Base-by-base conservation (phyloP, 2,329 filamentous ascomycete genomes). In the Onygenales sp. region DNA sequence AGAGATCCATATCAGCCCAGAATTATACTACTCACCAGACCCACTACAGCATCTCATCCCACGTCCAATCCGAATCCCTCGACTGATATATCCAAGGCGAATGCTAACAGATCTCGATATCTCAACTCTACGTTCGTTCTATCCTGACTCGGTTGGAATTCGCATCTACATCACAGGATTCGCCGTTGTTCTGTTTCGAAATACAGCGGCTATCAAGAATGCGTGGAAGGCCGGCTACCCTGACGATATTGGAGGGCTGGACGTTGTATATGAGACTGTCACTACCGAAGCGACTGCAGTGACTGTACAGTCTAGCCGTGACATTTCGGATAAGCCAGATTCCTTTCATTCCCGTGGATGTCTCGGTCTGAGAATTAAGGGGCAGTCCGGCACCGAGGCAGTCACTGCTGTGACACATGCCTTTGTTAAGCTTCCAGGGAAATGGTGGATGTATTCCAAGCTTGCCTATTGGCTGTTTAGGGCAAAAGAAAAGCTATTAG, bases 321-420 rank as follows among this genome's bases (percentile, higher is more conserved):
- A 27, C 21, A 1, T 27, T 27, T 27, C 21, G 21, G 21, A 3
- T 5, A 27, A 27, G 21, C 21, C 21, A 27, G 21, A 5, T 27
- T 27, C 5, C 21, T 27, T 27, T 27, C 3, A 5, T 27, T 27
- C 21, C 21, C 5, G 7, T 7, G 36, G 36, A 39, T 39, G 36
- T 31, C 39, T 54, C 21, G 53, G 53, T 33, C 48, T 54, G 14
- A 43, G 41, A 27, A 35, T 54, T 38, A 7, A 35, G 17, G 9
- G 44, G n/a, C 31, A 43, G 21, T 33, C 39, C 27, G 38, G 35
- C 42, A 35, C 27, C 21, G 43, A 54, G 13, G 53, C 48, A 21
- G 46, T 54, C 17, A 54, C 53, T n/a, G 27, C 41, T 13, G 41
- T 33, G n/a, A 51, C 53, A 17, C 53, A 54, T 41, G 39, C 31